Base-by-base conservation (phyloP, 306 rosid genomes). In the Pueraria montana region DNA sequence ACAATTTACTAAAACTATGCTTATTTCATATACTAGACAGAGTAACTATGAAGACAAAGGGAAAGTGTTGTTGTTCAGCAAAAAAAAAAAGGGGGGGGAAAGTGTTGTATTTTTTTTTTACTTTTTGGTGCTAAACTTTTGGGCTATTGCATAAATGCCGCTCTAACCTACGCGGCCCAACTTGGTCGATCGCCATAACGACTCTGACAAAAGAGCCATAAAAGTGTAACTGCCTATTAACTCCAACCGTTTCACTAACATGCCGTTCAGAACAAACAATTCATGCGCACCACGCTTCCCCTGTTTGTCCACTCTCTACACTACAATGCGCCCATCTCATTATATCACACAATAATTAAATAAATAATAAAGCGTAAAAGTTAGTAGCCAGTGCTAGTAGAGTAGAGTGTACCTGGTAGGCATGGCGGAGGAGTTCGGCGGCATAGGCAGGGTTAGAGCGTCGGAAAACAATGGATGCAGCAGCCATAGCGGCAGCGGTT, bases 401-500 rank as follows among this genome's bases (percentile, higher is more conserved):
- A n/a, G n/a, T 5, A 12, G 26, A 0, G 14, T 8, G 34, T 34
- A 96, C 99, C 99, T 96, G 90, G 23, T 88, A 85, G 14, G 99
- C 97, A 36, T 96, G 99, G 49, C 89, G 73, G 75, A 96, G 92
- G 52, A 96, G 97, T 87, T 81, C 89, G 8, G n/a, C 76, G 50
- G 99, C 53, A 70, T 96, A 96, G 5, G 94, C 68, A 2, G 97
- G 99, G 83, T 94, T 86, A 43, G 93, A 85, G 84, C 59, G 97
- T 76, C 94, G 95, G 91, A 96, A 96, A 23, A 96, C 99, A 11
- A 96, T 81, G 80, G 98, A 94, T 1, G 99, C 99, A 6, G 99
- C 98, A 0, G 99, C 98, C 99, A 96, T 94, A 2, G 99, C 99
- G 9, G 99, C 99, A 10, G 99, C 98, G 0, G 99, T 92, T 87